A percentile compares a stretch with the other conserved stretches of the same genome.
These are phyloP conservation scores for Phaeoacremonium minimum DNA, from an alignment of 2,329 filamentous ascomycete genomes.

Conservation along the genomic window DNA sequence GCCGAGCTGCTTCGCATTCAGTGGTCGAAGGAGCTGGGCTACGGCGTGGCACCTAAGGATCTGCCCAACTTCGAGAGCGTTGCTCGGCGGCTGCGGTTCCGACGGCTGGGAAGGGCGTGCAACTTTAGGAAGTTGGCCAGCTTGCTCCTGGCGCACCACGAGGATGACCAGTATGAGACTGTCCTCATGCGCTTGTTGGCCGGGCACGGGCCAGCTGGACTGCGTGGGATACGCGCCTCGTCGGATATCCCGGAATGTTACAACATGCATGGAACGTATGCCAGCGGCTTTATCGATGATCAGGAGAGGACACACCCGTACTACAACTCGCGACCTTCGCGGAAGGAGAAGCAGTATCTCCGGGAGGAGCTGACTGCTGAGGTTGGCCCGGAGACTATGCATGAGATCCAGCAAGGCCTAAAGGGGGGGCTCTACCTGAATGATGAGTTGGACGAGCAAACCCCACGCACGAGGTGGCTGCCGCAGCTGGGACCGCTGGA, in stretches of 20 bases:
- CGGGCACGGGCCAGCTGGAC: slow-evolving; percentile 64
- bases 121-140: slow-evolving; percentile 43
- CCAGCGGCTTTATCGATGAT: slow-evolving; percentile 55
- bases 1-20: slow-evolving; percentile 25
- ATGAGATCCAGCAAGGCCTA: too few relatives aligned
- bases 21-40: slow-evolving; percentile 41
- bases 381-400: slow-evolving; percentile 12
- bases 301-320: slow-evolving; percentile 28
- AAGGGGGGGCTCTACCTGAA: slow-evolving; percentile 12
- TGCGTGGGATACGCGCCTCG: slow-evolving; percentile 63
- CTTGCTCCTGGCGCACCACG: slow-evolving; percentile 79
- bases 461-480: slow-evolving; percentile 6
- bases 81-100: slow-evolving; percentile 73
- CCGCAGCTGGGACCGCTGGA: slow-evolving; percentile 18
- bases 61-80: slow-evolving; percentile 69
- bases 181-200: slow-evolving; percentile 72
- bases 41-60: slow-evolving; percentile 25
- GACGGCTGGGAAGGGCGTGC: slow-evolving; percentile 61
- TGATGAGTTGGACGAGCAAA: slow-evolving; percentile 16
- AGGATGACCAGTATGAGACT: slow-evolving; percentile 89
- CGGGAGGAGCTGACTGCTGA: slow-evolving; percentile 16
- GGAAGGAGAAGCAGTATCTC: slow-evolving; percentile 15
- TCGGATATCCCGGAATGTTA: slow-evolving; percentile 80
- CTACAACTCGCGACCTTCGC: slow-evolving; percentile 27
- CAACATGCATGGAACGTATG: slow-evolving; percentile 66